phyloP scores from a whole-genome alignment of 163 green algal species.

The Chlorella variabilis region DNA sequence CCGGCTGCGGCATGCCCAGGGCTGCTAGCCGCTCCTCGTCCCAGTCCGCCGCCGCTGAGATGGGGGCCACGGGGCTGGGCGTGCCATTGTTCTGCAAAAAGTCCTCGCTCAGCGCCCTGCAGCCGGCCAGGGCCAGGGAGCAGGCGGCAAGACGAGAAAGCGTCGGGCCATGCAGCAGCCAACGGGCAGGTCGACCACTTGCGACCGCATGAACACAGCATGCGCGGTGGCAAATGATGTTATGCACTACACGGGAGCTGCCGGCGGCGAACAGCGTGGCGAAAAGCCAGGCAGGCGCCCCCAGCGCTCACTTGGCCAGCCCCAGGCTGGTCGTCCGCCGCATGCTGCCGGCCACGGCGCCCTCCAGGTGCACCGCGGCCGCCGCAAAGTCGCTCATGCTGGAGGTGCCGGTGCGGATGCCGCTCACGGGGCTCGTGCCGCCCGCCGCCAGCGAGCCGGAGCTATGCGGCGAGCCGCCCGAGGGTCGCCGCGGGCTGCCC shows the following conservation, averaged over 20 bases:
- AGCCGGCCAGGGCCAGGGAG: not conserved
- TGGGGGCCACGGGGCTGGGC: not conserved
- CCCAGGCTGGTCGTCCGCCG: conserved; percentile 39
- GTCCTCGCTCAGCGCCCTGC: conserved; percentile 39
- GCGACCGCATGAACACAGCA: too few relatives aligned
- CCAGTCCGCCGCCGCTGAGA: not conserved
- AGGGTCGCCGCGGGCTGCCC: not conserved
- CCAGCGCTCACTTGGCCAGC: conserved; percentile 48
- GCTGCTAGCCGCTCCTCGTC: not conserved
- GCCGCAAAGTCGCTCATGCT: conserved; percentile 40
- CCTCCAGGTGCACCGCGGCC: conserved; percentile 49
- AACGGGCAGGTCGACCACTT: not conserved
- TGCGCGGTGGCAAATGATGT: too few relatives aligned
- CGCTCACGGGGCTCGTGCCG: not conserved
- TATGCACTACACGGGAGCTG: too few relatives aligned
- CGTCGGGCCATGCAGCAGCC: too few relatives aligned
- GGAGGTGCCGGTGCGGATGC: not conserved
- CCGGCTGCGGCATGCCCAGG: not conserved
- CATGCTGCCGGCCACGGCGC: conserved; percentile 33
- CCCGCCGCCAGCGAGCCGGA: not conserved
- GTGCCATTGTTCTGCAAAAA: conserved; percentile 34
- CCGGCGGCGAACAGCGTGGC: too few relatives aligned
- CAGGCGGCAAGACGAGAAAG: not conserved
- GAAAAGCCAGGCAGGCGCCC: too few relatives aligned
- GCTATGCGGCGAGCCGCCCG: not conserved